These are phyloP conservation scores for Magnolia sinica DNA, from an alignment of 164 flowering plant species.

Conservation along the genomic window DNA sequence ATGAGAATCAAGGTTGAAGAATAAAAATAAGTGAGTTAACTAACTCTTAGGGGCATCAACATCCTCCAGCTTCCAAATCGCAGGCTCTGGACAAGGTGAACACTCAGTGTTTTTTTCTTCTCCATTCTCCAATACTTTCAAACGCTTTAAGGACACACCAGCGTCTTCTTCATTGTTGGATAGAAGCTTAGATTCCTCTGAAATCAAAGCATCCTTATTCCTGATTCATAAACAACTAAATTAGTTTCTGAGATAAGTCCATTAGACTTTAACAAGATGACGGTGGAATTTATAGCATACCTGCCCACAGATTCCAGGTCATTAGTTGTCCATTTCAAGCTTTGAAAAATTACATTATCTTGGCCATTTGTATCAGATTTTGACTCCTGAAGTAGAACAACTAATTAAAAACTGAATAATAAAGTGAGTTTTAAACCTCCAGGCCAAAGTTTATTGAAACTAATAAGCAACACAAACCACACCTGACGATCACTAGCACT, in stretches of 20 bases:
- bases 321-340: constrained; percentile 15
- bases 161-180: constrained; percentile 31
- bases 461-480: background rate
- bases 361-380: constrained; percentile 40
- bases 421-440: background rate
- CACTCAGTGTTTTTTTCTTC: constrained; percentile 27
- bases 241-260: background rate
- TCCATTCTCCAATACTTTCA: constrained; percentile 30
- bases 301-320: constrained; percentile 37
- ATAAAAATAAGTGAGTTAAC: constrained; percentile 16
- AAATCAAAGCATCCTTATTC: constrained; percentile 26
- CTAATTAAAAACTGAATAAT: background rate
- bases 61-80: constrained; percentile 54
- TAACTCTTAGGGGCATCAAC: constrained; percentile 76
- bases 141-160: constrained; percentile 14
- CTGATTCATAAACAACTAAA: constrained; percentile 36
- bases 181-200: constrained; percentile 32
- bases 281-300: constrained; percentile 25
- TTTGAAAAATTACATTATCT: constrained; percentile 33
- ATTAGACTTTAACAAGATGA: background rate
- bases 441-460: background rate
- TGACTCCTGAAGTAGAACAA: constrained; percentile 41
- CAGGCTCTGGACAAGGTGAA: constrained; percentile 33
- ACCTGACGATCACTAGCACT: constrained; percentile 51
- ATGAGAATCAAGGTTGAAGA: background rate